A percentile compares a stretch with the other conserved stretches of the same genome.
Conservation (phyloP, 2,329 filamentous ascomycete species). For the Rhinocladiella mackenziei region DNA sequence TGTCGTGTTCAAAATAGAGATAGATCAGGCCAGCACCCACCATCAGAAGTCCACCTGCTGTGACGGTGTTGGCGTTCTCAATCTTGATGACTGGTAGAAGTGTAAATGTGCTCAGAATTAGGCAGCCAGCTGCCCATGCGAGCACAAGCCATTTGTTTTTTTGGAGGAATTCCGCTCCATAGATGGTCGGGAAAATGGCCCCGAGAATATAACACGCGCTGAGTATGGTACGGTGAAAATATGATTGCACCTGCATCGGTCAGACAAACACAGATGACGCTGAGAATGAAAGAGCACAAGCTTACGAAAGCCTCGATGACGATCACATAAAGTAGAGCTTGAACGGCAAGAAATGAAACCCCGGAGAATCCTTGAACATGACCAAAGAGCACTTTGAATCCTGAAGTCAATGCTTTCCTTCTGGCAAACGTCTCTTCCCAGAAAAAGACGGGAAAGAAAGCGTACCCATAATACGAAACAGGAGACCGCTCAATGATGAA, state of each 20-base stretch:
- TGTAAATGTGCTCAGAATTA: constrained; percentile 86
- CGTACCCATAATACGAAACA: constrained; percentile 82
- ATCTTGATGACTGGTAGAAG: constrained; percentile 80
- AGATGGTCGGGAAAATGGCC: constrained; percentile 70
- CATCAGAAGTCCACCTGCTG: constrained; percentile 73
- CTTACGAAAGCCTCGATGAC: constrained; percentile 72
- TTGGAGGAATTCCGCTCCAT: constrained; percentile 68
- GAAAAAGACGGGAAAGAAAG: constrained; percentile 86
- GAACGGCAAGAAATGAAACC: constrained; percentile 57
- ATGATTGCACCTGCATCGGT: constrained; percentile 69
- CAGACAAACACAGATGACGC: constrained; percentile 6
- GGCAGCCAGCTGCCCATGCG: constrained; percentile 72
- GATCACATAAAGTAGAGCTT: constrained; percentile 64
- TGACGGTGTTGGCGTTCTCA: constrained; percentile 74
- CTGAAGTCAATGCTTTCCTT: constrained; percentile 64
- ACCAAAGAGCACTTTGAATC: constrained; percentile 64
- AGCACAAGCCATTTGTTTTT: constrained; percentile 60
- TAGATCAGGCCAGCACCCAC: constrained; percentile 70
- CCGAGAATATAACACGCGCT: constrained; percentile 74
- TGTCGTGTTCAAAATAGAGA: constrained; percentile 69
- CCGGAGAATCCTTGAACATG: constrained; percentile 61
- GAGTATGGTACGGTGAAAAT: constrained; percentile 84
- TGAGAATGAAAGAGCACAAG: neutral
- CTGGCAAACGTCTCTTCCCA: constrained; percentile 93
- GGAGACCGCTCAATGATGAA: constrained; percentile 78